Conservation (phyloP, 306 rosid species). For the Acacia crassicarpa region DNA sequence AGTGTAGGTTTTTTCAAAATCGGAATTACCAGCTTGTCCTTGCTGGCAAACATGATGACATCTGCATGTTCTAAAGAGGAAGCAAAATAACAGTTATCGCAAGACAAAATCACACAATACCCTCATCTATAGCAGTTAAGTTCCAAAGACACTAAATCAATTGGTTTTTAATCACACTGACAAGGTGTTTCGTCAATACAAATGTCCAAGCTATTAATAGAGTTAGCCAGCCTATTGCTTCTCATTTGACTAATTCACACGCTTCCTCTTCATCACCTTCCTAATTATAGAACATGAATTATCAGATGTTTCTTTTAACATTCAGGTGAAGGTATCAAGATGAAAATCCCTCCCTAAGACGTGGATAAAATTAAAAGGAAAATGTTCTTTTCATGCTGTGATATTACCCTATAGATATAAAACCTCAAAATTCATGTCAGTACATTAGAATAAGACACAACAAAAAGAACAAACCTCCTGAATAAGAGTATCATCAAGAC, state of each 20-base stretch:
- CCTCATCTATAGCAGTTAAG: neutral
- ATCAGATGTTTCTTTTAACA: neutral
- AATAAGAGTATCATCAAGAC: slow-evolving; percentile 40
- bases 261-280: slow-evolving; percentile 49
- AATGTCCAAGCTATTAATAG: slow-evolving; percentile 74
- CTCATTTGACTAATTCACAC: slow-evolving; percentile 64
- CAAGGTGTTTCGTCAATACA: slow-evolving; percentile 74
- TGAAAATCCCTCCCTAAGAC: neutral
- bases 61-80: slow-evolving; percentile 83
- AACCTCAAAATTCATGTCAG: neutral
- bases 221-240: slow-evolving; percentile 81
- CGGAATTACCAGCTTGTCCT: slow-evolving; percentile 50
- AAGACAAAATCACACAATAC: slow-evolving; percentile 32
- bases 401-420: neutral
- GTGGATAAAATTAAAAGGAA: neutral
- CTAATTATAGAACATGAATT: slow-evolving; percentile 31
- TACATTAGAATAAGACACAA: neutral
- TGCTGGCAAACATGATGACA: no score
- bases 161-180: slow-evolving; percentile 52
- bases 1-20: slow-evolving; percentile 20
- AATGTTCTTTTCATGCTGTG: neutral
- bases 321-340: neutral
- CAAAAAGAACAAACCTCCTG: slow-evolving; percentile 53
- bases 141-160: neutral
- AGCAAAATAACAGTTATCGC: slow-evolving; percentile 79